Base-by-base conservation (phyloP, 1,139 yeast species). In the Candida sojae region DNA sequence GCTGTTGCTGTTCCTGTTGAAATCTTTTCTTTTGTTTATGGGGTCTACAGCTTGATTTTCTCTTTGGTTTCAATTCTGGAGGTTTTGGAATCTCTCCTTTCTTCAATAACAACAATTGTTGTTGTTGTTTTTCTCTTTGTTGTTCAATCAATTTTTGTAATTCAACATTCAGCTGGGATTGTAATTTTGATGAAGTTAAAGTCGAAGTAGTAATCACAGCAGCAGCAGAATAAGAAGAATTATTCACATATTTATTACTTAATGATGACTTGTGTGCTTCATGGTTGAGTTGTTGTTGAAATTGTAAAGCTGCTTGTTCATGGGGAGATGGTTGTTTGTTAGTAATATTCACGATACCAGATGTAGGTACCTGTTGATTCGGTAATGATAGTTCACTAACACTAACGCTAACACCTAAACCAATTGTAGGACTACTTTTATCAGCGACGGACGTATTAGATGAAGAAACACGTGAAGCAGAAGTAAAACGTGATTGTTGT, bases 11-110 rank as follows among this genome's bases (percentile, higher is more conserved):
- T 11, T 41, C 47, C 21, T 42, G 43, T 10, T 39, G 39, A 5
- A 46, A 28, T 35, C 42, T 40, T 31, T 26, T 45, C 35, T 45
- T 45, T 40, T 42, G 45, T 13, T 42, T 46, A 23, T 48, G 46
- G 6, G 50, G 52, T 38, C 47, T 35, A 11, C 49, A 50, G 38
- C 40, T 45, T 9, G 57, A 52, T 9, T 52, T 53, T 29, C 53
- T 36, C 47, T 40, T 43, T 49, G 50, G 50, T 37, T 35, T 39
- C 34, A 17, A 34, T 40, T 38, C 39, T 34, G 49, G 44, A 21
- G 44, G 47, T 21, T 40, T 45, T 29, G 45, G 44, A 33, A 39
- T 42, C 12, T 42, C 39, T 11, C 42, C 44, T n/a, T 45, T 46
- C 21, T 39, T 39, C 26, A 35, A 37, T 8, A 30, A 42, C 28